Base-by-base conservation (phyloP, 495 filamentous ascomycete species). In the Trichoderma reesei region DNA sequence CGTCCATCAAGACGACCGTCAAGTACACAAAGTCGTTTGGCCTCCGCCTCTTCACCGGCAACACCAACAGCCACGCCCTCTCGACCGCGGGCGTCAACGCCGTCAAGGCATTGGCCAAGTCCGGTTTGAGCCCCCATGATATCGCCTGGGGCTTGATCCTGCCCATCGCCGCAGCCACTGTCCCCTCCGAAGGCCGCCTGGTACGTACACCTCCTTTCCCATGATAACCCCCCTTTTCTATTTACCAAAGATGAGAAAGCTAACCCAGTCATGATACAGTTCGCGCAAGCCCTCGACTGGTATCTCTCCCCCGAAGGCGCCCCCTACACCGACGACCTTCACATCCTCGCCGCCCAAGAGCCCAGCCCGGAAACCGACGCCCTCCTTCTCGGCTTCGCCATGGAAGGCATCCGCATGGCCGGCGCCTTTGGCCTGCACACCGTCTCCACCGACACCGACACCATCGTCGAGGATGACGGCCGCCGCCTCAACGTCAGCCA, bases 241-340 rank as follows among this genome's bases (percentile, higher is more conserved):
- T 6, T 20, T 20, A 16, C 36, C 16, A 7, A 9, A n/a, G n/a
- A n/a, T n/a, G n/a, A n/a, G n/a, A 10, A 11, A 39, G 37, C 26
- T 14, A 18, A 8, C 39, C 67, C 69, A 38, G 71, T 64, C 18
- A 5, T 2, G n/a, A 3, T 2, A 10, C 64, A 80, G 77, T 78
- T 94, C 67, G 86, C 89, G 9, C 87, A 90, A 74, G 81, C 90
- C 11, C 80, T 93, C 11, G 90, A 95, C 70, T 92, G 85, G 78
- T 95, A 90, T 76, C 77, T 91, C 36, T 81, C 80, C 0, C 76
- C 81, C 14, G 46, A 67, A 0, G 84, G 85, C 64, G 76, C 79
- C 44, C 60, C 74, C 33, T 79, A 90, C 67, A 72, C 86, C 6
- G 76, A 82, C 2, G 82, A 83, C 38, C 81, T 92, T 68, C 78